Conservation (phyloP, 2,329 filamentous ascomycete species). For the Pyrenochaeta sp. region DNA sequence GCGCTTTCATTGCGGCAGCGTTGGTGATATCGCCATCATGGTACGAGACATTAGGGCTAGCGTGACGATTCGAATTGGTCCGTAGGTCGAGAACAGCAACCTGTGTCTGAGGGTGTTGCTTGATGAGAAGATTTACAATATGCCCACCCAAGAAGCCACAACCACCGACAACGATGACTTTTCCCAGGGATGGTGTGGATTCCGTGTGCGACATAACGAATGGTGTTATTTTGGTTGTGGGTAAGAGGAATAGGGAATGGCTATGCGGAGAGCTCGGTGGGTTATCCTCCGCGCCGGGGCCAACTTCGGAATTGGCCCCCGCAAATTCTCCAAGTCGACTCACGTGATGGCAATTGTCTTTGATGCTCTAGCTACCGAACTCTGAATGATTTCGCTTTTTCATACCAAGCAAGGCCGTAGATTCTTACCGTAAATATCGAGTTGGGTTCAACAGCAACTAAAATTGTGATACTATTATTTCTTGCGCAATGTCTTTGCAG, state of each 20-base stretch:
- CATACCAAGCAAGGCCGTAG: too few species aligned
- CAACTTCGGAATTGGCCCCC: conserved; percentile 11
- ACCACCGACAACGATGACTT: conserved; percentile 60
- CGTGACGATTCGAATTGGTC: conserved; percentile 50
- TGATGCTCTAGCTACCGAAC: not conserved
- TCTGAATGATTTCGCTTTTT: too few species aligned
- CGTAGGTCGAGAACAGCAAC: conserved; percentile 59
- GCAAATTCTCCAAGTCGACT: conserved; percentile 18
- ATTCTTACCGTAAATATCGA: too few species aligned
- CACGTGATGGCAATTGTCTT: not conserved
- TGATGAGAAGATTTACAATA: conserved; percentile 58
- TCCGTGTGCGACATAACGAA: conserved; percentile 26
- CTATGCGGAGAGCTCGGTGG: conserved; percentile 29
- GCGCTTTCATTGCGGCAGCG: conserved; percentile 48
- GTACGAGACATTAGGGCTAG: conserved; percentile 56
- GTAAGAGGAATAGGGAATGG: conserved; percentile 14
- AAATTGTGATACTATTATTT: too few species aligned
- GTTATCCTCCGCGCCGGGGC: conserved; percentile 18
- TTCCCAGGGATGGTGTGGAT: conserved; percentile 49
- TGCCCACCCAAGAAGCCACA: conserved; percentile 62
- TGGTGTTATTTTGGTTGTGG: conserved; percentile 17
- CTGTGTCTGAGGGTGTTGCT: conserved; percentile 51
- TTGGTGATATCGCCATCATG: conserved; percentile 61
- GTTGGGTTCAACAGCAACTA: too few species aligned
- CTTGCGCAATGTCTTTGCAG: too few species aligned